These are phyloP conservation scores for Pelargonium australe DNA, from an alignment of 441 rosid genomes.

Conservation along the genomic window DNA sequence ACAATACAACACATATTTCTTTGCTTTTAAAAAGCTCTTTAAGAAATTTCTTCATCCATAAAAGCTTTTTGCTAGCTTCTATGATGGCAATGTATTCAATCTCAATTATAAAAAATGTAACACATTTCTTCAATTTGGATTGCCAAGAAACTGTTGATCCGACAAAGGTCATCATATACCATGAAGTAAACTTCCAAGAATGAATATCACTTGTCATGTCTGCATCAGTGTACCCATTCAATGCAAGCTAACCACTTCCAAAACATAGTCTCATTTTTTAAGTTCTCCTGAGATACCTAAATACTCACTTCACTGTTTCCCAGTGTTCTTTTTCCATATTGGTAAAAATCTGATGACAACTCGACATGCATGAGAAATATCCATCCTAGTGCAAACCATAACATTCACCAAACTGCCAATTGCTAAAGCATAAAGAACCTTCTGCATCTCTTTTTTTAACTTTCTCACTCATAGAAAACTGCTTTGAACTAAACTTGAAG, in stretches of 20 bases:
- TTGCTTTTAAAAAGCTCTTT: neutral
- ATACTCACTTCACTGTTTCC: neutral
- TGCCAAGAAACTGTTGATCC: constrained; percentile 1
- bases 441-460: neutral
- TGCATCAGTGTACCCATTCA: constrained; percentile 3
- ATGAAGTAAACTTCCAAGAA: neutral
- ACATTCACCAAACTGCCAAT: constrained; percentile 3
- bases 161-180: constrained; percentile 10
- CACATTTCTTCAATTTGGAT: constrained; percentile 1
- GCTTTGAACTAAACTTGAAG: neutral
- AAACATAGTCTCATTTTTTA: neutral
- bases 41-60: constrained; percentile 7
- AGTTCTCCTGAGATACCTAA: too few relatives aligned
- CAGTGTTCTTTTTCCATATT: too few relatives aligned
- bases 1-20: neutral
- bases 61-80: neutral
- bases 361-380: too few relatives aligned
- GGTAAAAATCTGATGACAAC: too few relatives aligned
- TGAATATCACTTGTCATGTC: constrained; percentile 11
- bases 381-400: neutral
- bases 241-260: neutral
- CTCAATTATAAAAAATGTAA: neutral
- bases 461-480: neutral
- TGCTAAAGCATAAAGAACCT: neutral
- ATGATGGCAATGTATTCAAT: neutral